Conservation (phyloP, 176 grass and related monocot genomes). For the Hyparrhenia diplandra region DNA sequence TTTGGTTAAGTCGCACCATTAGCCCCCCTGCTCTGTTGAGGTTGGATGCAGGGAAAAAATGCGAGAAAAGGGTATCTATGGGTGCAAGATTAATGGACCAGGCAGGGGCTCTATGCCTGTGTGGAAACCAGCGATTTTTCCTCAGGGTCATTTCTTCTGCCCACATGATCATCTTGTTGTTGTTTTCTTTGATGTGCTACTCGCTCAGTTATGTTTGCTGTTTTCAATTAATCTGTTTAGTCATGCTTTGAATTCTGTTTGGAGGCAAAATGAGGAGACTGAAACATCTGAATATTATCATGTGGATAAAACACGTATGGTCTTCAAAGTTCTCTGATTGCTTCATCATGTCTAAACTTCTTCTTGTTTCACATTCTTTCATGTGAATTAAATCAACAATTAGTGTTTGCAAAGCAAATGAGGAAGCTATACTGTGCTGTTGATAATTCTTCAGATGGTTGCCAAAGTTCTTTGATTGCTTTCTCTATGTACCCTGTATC, state of each 20-base stretch:
- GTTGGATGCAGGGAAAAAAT: constrained; percentile 36
- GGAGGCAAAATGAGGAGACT: constrained; percentile 34
- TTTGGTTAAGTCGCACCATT: too few species aligned
- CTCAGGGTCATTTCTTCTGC: constrained; percentile 34
- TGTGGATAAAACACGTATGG: constrained; percentile 27
- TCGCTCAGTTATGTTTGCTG: not conserved
- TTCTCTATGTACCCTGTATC: not conserved
- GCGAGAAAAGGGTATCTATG: constrained; percentile 32
- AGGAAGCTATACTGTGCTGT: not conserved
- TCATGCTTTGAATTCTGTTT: not conserved
- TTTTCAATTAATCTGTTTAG: not conserved
- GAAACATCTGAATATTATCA: constrained; percentile 19
- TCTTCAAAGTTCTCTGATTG: constrained; percentile 70
- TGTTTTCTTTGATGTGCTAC: not conserved
- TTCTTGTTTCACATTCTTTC: not conserved
- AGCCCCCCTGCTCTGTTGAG: constrained; percentile 42
- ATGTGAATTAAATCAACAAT: not conserved
- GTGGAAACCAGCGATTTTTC: constrained; percentile 22
- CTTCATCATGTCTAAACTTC: not conserved
- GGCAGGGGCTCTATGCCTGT: constrained; percentile 20
- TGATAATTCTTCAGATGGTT: constrained; percentile 5
- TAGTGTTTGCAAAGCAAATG: constrained; percentile 10
- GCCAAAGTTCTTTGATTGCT: constrained; percentile 42
- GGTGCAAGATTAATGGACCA: constrained; percentile 49
- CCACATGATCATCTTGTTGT: not conserved